phyloP scores from a whole-genome alignment of 2,329 filamentous ascomycete genomes.

The Calonectria pseudoturangicola region DNA sequence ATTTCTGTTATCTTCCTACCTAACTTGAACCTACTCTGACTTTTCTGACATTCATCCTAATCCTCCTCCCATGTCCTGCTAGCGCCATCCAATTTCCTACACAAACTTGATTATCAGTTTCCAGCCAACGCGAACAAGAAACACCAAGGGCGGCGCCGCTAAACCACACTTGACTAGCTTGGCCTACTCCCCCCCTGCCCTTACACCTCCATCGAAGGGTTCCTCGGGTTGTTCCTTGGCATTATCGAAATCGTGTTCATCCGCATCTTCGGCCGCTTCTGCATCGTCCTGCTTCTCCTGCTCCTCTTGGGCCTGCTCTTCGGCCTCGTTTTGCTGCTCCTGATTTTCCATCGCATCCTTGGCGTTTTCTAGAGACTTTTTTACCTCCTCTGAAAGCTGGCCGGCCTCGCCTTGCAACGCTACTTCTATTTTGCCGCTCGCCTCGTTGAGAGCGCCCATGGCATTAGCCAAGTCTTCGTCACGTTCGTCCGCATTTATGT shows the following conservation, averaged over 20 bases:
- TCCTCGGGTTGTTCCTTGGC: neutral
- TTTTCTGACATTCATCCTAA: too few species aligned
- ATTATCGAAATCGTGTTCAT: neutral
- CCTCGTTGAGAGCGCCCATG: neutral
- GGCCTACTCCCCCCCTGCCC: neutral
- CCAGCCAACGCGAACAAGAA: too few species aligned
- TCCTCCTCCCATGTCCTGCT: too few species aligned
- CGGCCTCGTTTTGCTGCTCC: constrained; percentile 1
- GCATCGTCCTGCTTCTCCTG: constrained; percentile 1
- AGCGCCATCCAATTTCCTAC: too few species aligned
- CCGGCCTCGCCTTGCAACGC: constrained; percentile 9
- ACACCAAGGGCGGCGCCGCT: too few species aligned
- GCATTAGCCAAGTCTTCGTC: constrained; percentile 4
- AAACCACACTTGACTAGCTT: constrained; percentile 2
- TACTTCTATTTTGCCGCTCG: neutral
- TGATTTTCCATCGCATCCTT: neutral
- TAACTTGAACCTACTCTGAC: too few species aligned
- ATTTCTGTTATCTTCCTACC: too few species aligned
- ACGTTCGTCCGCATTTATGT: neutral
- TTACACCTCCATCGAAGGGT: neutral
- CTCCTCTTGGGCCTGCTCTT: constrained; percentile 1
- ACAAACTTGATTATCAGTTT: too few species aligned
- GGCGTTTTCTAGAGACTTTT: constrained; percentile 8
- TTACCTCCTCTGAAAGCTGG: constrained; percentile 2
- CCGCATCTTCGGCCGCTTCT: neutral